Base-by-base conservation (phyloP, 176 grass and related monocot genomes). In the Carex myosuroides region DNA sequence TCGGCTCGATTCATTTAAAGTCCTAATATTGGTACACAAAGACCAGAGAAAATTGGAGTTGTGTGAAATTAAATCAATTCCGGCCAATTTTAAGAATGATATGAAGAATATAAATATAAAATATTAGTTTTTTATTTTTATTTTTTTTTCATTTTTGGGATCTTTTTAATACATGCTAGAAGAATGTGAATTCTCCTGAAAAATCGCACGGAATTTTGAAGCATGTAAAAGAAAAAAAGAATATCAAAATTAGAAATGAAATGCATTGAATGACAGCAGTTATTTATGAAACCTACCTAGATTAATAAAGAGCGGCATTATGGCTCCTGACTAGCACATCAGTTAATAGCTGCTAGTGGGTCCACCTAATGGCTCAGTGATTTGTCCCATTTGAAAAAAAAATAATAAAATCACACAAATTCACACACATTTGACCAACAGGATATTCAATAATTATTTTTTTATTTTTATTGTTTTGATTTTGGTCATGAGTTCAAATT, bases 271-370 rank as follows among this genome's bases (percentile, higher is more conserved):
- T 54, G 46, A 30, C 14, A 30, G 46, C 71, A 75, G 71, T 75
- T 52, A 75, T 75, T 75, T 1, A 30, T 75, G 71, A 54, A 75
- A 75, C 71, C 71, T 54, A 75, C 71, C 46, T 75, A 7, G 46
- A 75, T 29, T 75, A 75, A 54, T 75, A 75, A 75, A 75, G 21
- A 75, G 46, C 22, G 3, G 44, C 71, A 54, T 54, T 75, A 75
- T 53, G 22, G 13, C 21, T 74, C 71, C 71, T 75, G 71, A 75
- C 71, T 54, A 21, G 21, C 16, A 16, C 22, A 54, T 54, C 71
- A 54, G 21, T 54, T 75, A 54, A 1, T 53, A 75, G 54, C 71
- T 75, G 46, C 71, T 2, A 8, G 71, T 75, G 46, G 71, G 46
- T 16, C 46, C 46, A 30, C 46, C 70, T 52, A 53, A 14, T 53